These are phyloP conservation scores for Salix exigua DNA, from an alignment of 345 rosid species.

Conservation along the genomic window DNA sequence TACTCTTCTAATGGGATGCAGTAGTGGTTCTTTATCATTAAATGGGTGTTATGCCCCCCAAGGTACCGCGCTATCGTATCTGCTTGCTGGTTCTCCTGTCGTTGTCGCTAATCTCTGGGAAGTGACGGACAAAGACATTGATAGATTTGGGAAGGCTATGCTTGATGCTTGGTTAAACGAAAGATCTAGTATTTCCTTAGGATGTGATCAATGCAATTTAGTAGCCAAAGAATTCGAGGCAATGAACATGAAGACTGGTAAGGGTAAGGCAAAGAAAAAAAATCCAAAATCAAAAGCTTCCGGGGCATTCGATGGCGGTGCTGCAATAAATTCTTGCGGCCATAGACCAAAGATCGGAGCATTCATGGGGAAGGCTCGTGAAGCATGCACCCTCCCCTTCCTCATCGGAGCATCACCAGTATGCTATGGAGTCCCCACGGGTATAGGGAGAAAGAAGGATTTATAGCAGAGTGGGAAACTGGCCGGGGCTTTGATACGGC, in stretches of 20 bases:
- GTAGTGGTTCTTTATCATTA: slow-evolving; percentile 70
- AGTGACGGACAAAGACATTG: slow-evolving; percentile 89
- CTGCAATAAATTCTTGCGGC: slow-evolving; percentile 28
- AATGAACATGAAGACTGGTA: slow-evolving; percentile 32
- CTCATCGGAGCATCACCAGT: slow-evolving; percentile 94
- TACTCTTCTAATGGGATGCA: slow-evolving; percentile 86
- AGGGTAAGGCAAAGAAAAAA: slow-evolving; percentile 43
- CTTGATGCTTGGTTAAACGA: slow-evolving; percentile 74
- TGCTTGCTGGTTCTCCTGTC: slow-evolving; percentile 76
- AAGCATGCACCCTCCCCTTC: slow-evolving; percentile 62
- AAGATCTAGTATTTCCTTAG: slow-evolving; percentile 41
- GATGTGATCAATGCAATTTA: slow-evolving; percentile 41
- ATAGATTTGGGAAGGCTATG: slow-evolving; percentile 78
- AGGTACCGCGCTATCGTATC: slow-evolving; percentile 70
- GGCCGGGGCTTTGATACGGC: background rate
- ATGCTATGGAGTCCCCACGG: slow-evolving; percentile 89
- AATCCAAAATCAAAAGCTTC: slow-evolving; percentile 32
- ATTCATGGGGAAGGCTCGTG: slow-evolving; percentile 70
- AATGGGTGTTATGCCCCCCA: slow-evolving; percentile 74
- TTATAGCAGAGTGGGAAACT: slow-evolving; percentile 7
- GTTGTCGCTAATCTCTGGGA: slow-evolving; percentile 89
- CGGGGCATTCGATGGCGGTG: slow-evolving; percentile 17
- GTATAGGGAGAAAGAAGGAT: slow-evolving; percentile 53
- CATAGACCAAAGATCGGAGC: slow-evolving; percentile 68
- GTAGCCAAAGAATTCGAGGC: slow-evolving; percentile 55